Evolutionary conservation across 2,329 filamentous ascomycete genomes (phyloP), one percentile per base, ranked within the genome.

Genomic region (Teratosphaeria viscida): DNA sequence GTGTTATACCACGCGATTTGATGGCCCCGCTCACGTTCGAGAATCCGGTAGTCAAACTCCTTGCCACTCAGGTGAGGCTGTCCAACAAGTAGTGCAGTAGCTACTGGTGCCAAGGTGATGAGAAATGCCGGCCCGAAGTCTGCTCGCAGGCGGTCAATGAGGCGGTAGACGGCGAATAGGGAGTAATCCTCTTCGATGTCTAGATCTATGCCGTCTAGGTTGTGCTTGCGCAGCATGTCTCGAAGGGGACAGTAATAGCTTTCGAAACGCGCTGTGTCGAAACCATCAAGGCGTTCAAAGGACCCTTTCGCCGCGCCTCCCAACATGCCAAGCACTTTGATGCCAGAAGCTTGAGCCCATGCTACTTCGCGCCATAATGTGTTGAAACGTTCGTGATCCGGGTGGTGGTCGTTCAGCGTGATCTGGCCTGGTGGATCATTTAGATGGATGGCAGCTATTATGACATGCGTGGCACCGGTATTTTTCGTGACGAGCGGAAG

Each of bases 1-100:
- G 87, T 81, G 70, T 96, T 96, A 73, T 96, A 96, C 84, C 90
- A 96, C 2, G 81, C 80, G 32, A 96, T 88, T 52, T 86, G 81
- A 16, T 73, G 74, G 0, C 86, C 86, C 5, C 83, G 79, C 72
- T 83, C 80, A 11, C 81, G 78, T 71, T 95, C 90, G 2, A 96
- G 80, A 11, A 85, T 78, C 53, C 84, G 79, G 73, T 96, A 96
- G 71, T 85, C 82, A 73, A 96, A 96, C 10, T 60, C 63, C 12
- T 68, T 67, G 0, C 91, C 92, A 61, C 87, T 91, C 2, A 95
- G 79, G 71, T 90, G 88, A 2, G 76, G 77, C 57, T 70, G 67
- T 0, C 75, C 68, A 54, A 73, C 71, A 11, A 90, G 75, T 47
- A 92, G 76, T 0, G 89, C 90, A 1, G 88, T 86, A 2, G 89